phyloP scores from a whole-genome alignment of 169 alveolate species.

The Pseudocohnilembus persalinus region DNA sequence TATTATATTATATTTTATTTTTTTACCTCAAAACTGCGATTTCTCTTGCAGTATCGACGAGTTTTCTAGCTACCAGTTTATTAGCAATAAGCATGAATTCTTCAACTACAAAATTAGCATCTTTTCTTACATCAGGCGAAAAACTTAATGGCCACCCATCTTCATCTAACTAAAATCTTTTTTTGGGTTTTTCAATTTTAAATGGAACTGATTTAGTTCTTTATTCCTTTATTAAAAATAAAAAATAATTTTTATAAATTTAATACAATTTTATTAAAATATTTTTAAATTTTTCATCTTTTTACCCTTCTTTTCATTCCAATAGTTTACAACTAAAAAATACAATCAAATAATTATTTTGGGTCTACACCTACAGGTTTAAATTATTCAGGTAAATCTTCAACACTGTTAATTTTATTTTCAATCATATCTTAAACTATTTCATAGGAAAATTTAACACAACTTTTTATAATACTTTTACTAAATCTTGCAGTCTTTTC shows the following conservation, averaged over 20 bases:
- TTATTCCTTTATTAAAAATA: not conserved
- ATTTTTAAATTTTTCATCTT: conserved; percentile 27
- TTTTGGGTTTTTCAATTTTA: conserved; percentile 61
- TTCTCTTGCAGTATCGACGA: conserved; percentile 54
- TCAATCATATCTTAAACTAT: conserved; percentile 60
- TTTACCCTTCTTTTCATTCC: conserved; percentile 63
- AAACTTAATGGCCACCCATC: conserved; percentile 52
- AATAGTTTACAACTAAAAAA: conserved; percentile 48
- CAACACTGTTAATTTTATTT: conserved; percentile 41
- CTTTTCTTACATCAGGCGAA: conserved; percentile 55
- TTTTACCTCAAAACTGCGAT: conserved; percentile 73
- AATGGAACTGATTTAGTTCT: conserved; percentile 75
- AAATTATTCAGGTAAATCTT: conserved; percentile 50
- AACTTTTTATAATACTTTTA: conserved; percentile 67
- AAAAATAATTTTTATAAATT: too few species aligned
- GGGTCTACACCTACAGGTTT: conserved; percentile 53
- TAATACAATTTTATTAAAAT: conserved; percentile 28
- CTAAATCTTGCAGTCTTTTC: conserved; percentile 49
- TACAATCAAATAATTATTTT: conserved; percentile 54
- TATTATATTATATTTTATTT: too few species aligned
- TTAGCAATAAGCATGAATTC: conserved; percentile 85
- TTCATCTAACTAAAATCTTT: conserved; percentile 57
- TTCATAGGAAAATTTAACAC: conserved; percentile 72
- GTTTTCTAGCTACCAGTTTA: conserved; percentile 60
- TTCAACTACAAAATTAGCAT: conserved; percentile 74